These are phyloP conservation scores for Candida patagonica DNA, from an alignment of 805 yeast species.

Conservation along the genomic window DNA sequence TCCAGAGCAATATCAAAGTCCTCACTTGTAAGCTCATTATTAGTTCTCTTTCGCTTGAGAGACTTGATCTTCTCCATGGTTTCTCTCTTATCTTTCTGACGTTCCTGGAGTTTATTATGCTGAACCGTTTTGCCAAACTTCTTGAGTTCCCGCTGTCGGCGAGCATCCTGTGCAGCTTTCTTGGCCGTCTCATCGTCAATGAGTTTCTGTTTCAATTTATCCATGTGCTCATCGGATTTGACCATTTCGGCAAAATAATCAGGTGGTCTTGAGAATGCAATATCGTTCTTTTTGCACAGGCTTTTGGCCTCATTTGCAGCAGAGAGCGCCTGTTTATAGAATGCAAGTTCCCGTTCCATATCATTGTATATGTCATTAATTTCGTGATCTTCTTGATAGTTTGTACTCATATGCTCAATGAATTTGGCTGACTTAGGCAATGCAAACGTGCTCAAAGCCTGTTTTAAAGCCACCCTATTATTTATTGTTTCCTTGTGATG, in stretches of 20 bases:
- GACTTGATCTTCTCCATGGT: constrained; percentile 83
- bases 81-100: constrained; percentile 88
- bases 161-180: constrained; percentile 88
- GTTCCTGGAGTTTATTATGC: constrained; percentile 82
- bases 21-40: constrained; percentile 59
- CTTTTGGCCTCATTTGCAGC: constrained; percentile 72
- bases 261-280: constrained; percentile 85
- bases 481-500: constrained; percentile 82
- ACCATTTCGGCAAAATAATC: constrained; percentile 99
- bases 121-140: constrained; percentile 97
- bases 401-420: constrained; percentile 72
- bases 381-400: constrained; percentile 52
- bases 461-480: constrained; percentile 61
- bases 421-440: constrained; percentile 58
- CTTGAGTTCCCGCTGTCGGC: constrained; percentile 88
- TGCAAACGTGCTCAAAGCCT: constrained; percentile 23
- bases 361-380: constrained; percentile 84
- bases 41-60: constrained; percentile 80
- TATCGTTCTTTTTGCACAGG: constrained; percentile 51
- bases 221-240: constrained; percentile 97
- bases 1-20: constrained; percentile 85
- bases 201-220: constrained; percentile 72
- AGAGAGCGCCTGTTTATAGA: constrained; percentile 85
- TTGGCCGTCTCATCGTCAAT: constrained; percentile 59
- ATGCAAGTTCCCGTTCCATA: constrained; percentile 89